Evolutionary conservation across 768 basidiomycete genomes (phyloP), one percentile per base, ranked within the genome.

Genomic region (Auricularia sp.): DNA sequence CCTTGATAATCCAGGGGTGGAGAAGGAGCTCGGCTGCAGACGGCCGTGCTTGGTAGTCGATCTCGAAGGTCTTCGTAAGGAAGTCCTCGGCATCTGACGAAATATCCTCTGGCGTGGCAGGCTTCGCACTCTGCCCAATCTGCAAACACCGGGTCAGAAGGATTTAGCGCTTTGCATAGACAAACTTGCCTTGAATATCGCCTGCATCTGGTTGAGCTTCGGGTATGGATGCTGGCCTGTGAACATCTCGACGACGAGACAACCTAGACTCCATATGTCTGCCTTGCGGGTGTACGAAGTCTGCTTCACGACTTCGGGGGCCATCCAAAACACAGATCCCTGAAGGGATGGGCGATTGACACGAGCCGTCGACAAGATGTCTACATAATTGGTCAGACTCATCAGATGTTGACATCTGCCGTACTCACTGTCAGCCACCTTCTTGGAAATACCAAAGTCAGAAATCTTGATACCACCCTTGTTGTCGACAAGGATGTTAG

Each of bases 321-420:
- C 96, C 96, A 98, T 98, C 96, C 96, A 98, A 76, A 97, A 98
- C 11, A 98, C 95, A 1, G 94, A 97, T 2, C 97, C 97, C 74
- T 98, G 97, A 4, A 98, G 77, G 1, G 97, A 98, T 3, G 93
- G 91, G 6, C 97, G 82, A 72, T 98, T 88, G 54, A 87, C 82
- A 29, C 88, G 86, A 51, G 68, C 65, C 29, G 78, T 77, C 29
- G 71, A 70, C 62, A 78, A 71, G 1, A 77, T 70, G 66, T 75
- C 74, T 76, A 66, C 21, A 1, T 34, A 43, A 2, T 16, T 36
- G 5, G 21, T 18, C 36, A 56, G 53, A 44, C 10, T 44, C 11
- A 44, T 36, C 80, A 71, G 36, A 83, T 73, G 67, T 76, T 78
- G 80, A 63, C 44, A 47, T 12, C 29, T 29, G 58, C 7, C 43